Conservation (phyloP, 345 rosid genomes). For the Eucalyptus sideroxylon region DNA sequence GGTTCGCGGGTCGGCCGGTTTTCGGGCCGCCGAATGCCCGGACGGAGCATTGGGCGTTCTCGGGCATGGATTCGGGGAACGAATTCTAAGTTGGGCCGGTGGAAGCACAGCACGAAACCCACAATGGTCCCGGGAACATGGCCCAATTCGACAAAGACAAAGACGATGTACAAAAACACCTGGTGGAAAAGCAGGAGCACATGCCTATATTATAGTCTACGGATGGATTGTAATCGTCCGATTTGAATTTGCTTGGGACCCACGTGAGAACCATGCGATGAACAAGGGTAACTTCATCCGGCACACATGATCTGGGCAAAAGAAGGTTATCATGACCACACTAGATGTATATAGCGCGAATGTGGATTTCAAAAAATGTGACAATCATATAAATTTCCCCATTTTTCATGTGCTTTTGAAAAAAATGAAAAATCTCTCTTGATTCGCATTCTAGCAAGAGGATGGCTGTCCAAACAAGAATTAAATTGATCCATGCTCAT, state of each 20-base stretch:
- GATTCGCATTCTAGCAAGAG: neutral
- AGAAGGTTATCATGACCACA: neutral
- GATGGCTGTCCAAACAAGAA: neutral
- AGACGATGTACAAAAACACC: neutral
- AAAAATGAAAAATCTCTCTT: neutral
- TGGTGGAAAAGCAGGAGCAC: neutral
- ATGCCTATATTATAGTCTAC: neutral
- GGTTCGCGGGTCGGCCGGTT: neutral
- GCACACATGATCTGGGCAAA: accelerated
- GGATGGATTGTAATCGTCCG: neutral
- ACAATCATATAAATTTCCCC: too few relatives aligned
- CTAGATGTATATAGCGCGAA: accelerated
- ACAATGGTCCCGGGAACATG: neutral
- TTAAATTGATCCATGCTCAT: neutral
- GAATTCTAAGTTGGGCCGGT: neutral
- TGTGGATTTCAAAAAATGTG: accelerated
- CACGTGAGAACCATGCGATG: accelerated
- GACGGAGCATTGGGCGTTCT: neutral
- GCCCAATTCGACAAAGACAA: neutral
- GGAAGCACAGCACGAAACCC: neutral
- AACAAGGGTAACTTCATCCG: neutral
- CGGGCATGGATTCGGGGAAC: neutral
- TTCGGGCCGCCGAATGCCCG: neutral
- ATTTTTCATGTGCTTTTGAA: accelerated
- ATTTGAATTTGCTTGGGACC: neutral